Conservation (phyloP, 1,139 yeast species). For the Saccharomycopsis crataegensis region DNA sequence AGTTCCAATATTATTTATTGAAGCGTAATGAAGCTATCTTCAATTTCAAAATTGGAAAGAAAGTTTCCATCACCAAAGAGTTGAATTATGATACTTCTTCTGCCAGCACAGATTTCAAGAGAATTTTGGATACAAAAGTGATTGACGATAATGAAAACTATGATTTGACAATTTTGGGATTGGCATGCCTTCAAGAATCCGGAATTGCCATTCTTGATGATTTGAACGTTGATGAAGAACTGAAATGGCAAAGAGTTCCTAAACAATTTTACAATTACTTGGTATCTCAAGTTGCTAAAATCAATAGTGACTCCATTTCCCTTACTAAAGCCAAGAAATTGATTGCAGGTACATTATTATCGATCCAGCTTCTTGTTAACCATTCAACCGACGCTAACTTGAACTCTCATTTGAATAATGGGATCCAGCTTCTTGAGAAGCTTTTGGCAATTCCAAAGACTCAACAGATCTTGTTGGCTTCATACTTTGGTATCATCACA, state of each 20-base stretch:
- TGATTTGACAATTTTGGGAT: conserved; percentile 18
- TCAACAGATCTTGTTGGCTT: background rate
- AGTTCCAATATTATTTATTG: conserved; percentile 36
- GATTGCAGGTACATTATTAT: conserved; percentile 15
- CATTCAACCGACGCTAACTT: conserved; percentile 6
- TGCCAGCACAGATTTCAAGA: background rate
- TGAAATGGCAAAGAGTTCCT: conserved; percentile 4
- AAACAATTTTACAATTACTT: conserved; percentile 6
- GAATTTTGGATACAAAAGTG: conserved; percentile 1
- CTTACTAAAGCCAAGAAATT: background rate
- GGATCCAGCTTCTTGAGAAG: conserved; percentile 10
- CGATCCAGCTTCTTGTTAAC: conserved; percentile 12
- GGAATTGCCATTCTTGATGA: conserved; percentile 8
- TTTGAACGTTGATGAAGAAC: conserved; percentile 7
- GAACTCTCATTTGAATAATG: conserved; percentile 11
- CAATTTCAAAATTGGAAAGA: conserved; percentile 33
- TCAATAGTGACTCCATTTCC: background rate
- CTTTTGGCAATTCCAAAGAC: background rate
- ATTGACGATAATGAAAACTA: conserved; percentile 14
- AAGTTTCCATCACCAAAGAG: conserved; percentile 18
- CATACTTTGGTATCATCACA: conserved; percentile 12
- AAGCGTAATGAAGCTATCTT: conserved; percentile 40
- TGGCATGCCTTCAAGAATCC: conserved; percentile 13
- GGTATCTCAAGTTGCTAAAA: background rate
- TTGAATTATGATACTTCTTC: conserved; percentile 4